Evolutionary conservation across 164 flowering plant species (phyloP), one percentile per base, ranked within the genome.

Genomic region (Magnolia sinica): DNA sequence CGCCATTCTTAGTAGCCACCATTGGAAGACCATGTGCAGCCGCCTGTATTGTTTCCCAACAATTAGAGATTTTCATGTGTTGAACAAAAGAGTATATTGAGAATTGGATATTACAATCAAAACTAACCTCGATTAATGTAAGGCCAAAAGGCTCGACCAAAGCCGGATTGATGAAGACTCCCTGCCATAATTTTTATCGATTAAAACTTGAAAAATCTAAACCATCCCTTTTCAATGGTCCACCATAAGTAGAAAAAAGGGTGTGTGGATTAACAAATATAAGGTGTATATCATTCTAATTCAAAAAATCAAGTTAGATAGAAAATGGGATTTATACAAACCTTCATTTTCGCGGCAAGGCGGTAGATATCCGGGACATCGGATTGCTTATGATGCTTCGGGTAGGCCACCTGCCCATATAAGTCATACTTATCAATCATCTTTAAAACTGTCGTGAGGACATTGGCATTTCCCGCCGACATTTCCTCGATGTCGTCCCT

Each of bases 1-100:
- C 99, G 19, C 99, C 99, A 85, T 94, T 96, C 84, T 90, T 96
- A 20, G 98, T 96, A 61, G 99, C 99, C 83, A 96, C 97, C 94
- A 94, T 94, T 27, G 99, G 99, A 59, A 96, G 92, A 70, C 99
- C 99, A 82, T 96, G 98, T 50, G 99, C 99, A 69, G 96, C 97
- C 67, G 99, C 99, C 99, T 93, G 75, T 79, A 88, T 73, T 31
- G 55, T 76, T 73, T 6, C 22, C 27, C 51, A 68, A 7, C 8
- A 64, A 8, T 78, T 49, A 77, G 74, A 77, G 74, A n/a, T 65
- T 18, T 64, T 20, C 71, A 37, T 10, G n/a, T 13, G 14, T 11
- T 22, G 31, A 13, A 9, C 19, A 37, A 37, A 37, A 37, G 7
- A 16, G n/a, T 19, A 68, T 68, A 37, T 37, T 24, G 18, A 9